Conservation (phyloP, 805 yeast species). For the Schizosaccharomyces japonicus region DNA sequence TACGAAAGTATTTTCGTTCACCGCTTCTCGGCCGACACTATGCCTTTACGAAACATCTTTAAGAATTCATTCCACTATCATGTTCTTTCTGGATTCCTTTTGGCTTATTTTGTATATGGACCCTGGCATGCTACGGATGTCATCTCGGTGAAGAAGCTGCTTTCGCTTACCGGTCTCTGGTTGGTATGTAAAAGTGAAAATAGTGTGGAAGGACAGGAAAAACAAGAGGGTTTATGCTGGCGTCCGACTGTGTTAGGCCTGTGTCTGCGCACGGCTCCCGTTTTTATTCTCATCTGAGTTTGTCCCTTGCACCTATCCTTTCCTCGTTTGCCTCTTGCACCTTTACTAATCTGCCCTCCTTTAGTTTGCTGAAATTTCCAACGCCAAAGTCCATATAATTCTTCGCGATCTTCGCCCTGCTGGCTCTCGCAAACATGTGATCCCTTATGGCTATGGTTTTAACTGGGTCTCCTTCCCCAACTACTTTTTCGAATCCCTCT, state of each 20-base stretch:
- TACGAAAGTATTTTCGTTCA: constrained; percentile 69
- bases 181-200: constrained; percentile 5
- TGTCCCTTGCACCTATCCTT: no score
- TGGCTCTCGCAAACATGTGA: constrained; percentile 24
- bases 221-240: neutral
- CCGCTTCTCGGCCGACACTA: constrained; percentile 64
- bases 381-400: constrained; percentile 44
- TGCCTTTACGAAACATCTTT: constrained; percentile 74
- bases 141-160: constrained; percentile 5
- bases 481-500: constrained; percentile 63
- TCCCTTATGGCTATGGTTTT: constrained; percentile 73
- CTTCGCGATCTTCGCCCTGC: constrained; percentile 23
- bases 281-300: no score
- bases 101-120: constrained; percentile 28
- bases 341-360: no score
- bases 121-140: constrained; percentile 14
- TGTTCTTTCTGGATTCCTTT: constrained; percentile 54
- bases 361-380: constrained; percentile 39
- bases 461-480: constrained; percentile 71
- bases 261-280: no score
- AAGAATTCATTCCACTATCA: constrained; percentile 83
- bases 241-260: neutral
- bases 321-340: no score
- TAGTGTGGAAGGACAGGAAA: neutral
- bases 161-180: constrained; percentile 14